These are phyloP conservation scores for Lipomyces anomalus DNA, from an alignment of 805 yeast genomes.

Conservation along the genomic window DNA sequence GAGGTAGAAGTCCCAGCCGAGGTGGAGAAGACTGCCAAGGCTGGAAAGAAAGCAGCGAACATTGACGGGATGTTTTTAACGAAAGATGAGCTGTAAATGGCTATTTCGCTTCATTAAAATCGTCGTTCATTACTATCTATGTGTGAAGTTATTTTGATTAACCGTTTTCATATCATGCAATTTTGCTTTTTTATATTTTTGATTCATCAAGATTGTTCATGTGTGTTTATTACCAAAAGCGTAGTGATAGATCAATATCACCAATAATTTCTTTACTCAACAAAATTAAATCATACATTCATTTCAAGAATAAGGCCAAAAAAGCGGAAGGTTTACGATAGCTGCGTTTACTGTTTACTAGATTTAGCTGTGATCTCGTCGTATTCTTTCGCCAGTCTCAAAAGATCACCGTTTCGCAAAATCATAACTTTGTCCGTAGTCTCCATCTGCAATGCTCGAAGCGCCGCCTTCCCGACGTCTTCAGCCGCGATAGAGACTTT, in stretches of 20 bases:
- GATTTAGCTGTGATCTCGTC: not conserved
- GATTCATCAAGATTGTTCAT: no score
- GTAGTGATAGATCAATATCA: no score
- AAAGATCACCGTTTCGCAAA: not conserved
- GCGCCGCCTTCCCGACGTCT: slow-evolving; percentile 59
- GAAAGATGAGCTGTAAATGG: slow-evolving; percentile 17
- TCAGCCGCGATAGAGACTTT: slow-evolving; percentile 50
- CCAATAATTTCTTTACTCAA: no score
- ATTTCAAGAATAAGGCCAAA: no score
- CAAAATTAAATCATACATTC: no score
- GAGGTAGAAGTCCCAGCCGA: slow-evolving; percentile 15
- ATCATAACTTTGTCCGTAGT: not conserved
- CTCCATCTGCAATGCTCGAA: slow-evolving; percentile 36
- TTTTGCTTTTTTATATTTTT: no score
- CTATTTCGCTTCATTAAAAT: not conserved
- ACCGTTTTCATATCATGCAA: no score
- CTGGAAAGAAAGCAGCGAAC: slow-evolving; percentile 9
- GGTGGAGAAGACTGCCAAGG: slow-evolving; percentile 1
- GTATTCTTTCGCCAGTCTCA: not conserved
- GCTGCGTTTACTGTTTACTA: no score
- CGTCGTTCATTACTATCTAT: not conserved
- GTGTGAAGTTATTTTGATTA: no score
- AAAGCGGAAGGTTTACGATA: no score
- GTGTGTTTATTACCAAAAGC: no score
- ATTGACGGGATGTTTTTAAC: slow-evolving; percentile 19